These are phyloP conservation scores for Talaromyces thailandensis DNA, from an alignment of 495 filamentous ascomycete species.

Conservation along the genomic window DNA sequence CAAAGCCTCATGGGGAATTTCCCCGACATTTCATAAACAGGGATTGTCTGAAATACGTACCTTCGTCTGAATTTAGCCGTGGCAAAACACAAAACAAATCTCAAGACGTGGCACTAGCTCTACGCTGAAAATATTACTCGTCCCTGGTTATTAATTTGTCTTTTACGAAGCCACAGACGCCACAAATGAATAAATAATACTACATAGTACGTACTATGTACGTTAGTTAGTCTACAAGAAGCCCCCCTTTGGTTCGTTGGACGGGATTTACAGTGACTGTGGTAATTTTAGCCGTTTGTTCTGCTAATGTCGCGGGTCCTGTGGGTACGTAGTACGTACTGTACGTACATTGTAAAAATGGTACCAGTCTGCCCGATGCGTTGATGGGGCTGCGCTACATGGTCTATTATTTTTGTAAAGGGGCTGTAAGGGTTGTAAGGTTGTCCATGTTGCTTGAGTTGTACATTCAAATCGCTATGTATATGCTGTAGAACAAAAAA, in stretches of 20 bases:
- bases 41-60: neutral
- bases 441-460: neutral
- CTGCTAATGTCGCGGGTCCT: neutral
- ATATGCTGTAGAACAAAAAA: neutral
- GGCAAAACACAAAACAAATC: neutral
- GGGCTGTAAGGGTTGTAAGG: neutral
- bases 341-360: neutral
- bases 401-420: neutral
- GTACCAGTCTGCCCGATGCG: neutral
- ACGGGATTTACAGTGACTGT: neutral
- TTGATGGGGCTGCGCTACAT: neutral
- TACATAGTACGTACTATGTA: no score
- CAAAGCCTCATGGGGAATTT: neutral
- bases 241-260: neutral
- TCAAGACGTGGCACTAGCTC: neutral
- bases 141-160: neutral
- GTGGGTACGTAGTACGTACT: neutral
- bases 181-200: neutral
- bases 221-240: neutral
- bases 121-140: neutral
- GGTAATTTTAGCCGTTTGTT: slow-evolving; percentile 1
- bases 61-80: neutral
- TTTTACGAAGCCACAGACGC: neutral
- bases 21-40: neutral
- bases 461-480: neutral